Percentiles rank a stretch among this genome's conserved stretches.
Evolutionary conservation across 805 yeast genomes (phyloP).

Genomic region (Yarrowia sp.): DNA sequence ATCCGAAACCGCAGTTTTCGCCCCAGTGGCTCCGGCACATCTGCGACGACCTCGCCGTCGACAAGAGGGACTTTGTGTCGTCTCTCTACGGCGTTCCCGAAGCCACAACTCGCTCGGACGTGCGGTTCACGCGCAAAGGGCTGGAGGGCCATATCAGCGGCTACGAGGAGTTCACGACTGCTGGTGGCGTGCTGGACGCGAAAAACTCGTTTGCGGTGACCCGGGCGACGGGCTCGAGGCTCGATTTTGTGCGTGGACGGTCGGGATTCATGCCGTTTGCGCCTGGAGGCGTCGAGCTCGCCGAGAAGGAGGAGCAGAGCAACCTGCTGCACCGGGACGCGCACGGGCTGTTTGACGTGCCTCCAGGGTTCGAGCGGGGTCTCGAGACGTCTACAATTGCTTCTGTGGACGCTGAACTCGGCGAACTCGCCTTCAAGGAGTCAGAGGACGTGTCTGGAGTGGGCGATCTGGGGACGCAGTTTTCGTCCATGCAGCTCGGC

Average conservation of each 20-base stretch:
- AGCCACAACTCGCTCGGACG: conserved; percentile 58
- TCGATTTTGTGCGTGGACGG: conserved; percentile 64
- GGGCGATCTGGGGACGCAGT: conserved; percentile 22
- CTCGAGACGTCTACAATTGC: conserved; percentile 40
- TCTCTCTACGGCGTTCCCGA: conserved; percentile 59
- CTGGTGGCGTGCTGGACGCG: conserved; percentile 50
- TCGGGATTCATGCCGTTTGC: conserved; percentile 80
- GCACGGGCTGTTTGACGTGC: conserved; percentile 75
- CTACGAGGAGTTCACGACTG: conserved; percentile 57
- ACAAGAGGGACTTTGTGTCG: conserved; percentile 43
- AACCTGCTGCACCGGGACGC: conserved; percentile 58
- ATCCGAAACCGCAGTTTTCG: conserved; percentile 60
- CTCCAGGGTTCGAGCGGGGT: conserved; percentile 81
- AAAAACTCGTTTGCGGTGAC: conserved; percentile 70
- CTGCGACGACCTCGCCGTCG: conserved; percentile 46
- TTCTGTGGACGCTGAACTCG: neutral
- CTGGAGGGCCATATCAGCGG: conserved; percentile 65
- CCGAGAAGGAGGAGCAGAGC: conserved; percentile 33
- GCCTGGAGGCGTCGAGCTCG: conserved; percentile 75
- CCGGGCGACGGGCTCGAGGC: conserved; percentile 61
- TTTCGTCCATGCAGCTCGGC: neutral
- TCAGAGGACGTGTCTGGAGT: conserved; percentile 38
- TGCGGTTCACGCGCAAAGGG: conserved; percentile 71
- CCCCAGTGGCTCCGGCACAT: conserved; percentile 71
- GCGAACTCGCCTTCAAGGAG: conserved; percentile 32